phyloP scores from a whole-genome alignment of 2,329 filamentous ascomycete species.

The Diaporthe sp. region DNA sequence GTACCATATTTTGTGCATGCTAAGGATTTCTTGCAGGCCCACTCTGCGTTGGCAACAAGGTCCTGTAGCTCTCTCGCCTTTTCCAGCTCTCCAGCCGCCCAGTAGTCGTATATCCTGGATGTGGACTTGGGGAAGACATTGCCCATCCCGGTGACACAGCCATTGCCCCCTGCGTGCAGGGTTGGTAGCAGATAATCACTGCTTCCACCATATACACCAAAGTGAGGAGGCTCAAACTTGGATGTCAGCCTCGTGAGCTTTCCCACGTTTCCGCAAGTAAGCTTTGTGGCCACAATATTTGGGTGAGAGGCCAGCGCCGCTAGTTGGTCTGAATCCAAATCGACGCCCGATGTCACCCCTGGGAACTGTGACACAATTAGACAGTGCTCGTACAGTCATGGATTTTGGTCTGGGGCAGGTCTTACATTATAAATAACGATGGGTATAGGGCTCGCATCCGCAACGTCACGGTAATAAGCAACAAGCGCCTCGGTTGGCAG shows the following conservation, averaged over 20 bases:
- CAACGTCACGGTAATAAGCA: conserved; percentile 53
- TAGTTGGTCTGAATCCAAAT: conserved; percentile 46
- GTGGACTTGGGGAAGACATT: conserved; percentile 60
- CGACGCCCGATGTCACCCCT: conserved; percentile 49
- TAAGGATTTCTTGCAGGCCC: conserved; percentile 65
- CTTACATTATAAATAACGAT: conserved; percentile 47
- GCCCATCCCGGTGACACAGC: conserved; percentile 60
- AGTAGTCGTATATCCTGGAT: conserved; percentile 55
- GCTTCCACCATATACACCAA: conserved; percentile 58
- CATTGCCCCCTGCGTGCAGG: conserved; percentile 54
- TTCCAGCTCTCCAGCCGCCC: conserved; percentile 51
- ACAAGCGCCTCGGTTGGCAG: conserved; percentile 50
- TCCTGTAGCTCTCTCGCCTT: conserved; percentile 56
- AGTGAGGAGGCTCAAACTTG: conserved; percentile 53
- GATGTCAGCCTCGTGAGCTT: conserved; percentile 48
- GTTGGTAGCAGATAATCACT: conserved; percentile 58
- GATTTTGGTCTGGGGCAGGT: conserved; percentile 26
- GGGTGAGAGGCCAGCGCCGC: conserved; percentile 43
- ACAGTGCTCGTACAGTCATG: conserved; percentile 20
- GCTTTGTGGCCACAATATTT: conserved; percentile 46
- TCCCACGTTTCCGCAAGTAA: conserved; percentile 47
- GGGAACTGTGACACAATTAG: conserved; percentile 44
- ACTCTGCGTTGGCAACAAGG: conserved; percentile 60
- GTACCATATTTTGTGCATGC: conserved; percentile 61
- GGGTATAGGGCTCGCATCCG: conserved; percentile 48